Evolutionary conservation across 768 basidiomycete genomes (phyloP).

Genomic region (Leucosporidium creatinivorum): DNA sequence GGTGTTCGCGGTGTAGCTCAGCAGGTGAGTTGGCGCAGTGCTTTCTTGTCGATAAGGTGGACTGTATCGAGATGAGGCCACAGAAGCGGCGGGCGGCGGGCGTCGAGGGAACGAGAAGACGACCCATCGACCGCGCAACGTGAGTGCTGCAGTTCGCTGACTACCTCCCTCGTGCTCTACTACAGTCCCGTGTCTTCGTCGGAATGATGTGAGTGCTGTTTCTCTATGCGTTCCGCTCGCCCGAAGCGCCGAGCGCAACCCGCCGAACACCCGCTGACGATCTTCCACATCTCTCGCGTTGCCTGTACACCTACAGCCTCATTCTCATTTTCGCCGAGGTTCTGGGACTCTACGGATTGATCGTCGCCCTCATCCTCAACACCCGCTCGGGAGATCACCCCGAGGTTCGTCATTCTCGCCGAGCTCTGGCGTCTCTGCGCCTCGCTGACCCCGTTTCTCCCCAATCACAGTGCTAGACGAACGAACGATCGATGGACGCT

Average conservation of each 20-base stretch:
- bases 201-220: conserved; percentile 48
- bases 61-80: neutral
- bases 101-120: neutral
- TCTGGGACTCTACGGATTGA: conserved; percentile 51
- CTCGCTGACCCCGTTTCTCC: too few species aligned
- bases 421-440: too few species aligned
- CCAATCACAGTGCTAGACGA: too few species aligned
- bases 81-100: neutral
- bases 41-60: neutral
- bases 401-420: neutral
- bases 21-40: conserved; percentile 51
- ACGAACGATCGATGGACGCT: too few species aligned
- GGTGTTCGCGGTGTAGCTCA: conserved; percentile 97
- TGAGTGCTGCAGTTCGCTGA: conserved; percentile 59
- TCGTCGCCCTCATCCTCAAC: conserved; percentile 21
- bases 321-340: conserved; percentile 73
- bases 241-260: too few species aligned
- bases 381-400: conserved; percentile 18
- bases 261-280: too few species aligned
- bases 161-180: neutral
- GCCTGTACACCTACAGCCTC: conserved; percentile 41
- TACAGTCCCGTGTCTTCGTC: neutral
- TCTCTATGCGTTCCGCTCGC: too few species aligned
- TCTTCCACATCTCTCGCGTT: too few species aligned
- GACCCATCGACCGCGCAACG: conserved; percentile 18